Evolutionary conservation across 495 filamentous ascomycete species (phyloP), one percentile per base, ranked within the genome.

Genomic region (Extremus antarcticus): DNA sequence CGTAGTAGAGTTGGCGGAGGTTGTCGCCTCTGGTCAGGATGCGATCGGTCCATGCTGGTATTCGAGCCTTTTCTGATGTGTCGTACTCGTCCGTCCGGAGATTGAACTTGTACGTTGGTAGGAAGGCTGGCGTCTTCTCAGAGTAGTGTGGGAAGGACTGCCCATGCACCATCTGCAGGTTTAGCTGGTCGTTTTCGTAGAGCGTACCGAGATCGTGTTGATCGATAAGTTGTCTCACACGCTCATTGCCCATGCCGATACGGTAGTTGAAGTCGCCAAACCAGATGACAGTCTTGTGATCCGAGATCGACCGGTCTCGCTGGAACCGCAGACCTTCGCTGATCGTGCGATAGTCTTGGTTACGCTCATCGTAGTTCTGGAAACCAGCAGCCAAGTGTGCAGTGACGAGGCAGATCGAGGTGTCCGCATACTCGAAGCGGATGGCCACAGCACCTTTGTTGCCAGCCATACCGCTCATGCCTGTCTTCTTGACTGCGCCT

Each of bases 361-460:
- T 97, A 59, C 92, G 74, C 61, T 99, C 94, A 60, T 97, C 90
- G 62, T 95, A 95, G 63, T 99, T 99, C 58, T 89, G 82, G 70
- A 97, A 97, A 0, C 92, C 92, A 29, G 92, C 94, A 40, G 92
- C 92, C 60, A 99, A 74, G 77, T 99, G 92, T 11, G 94, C 94
- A 3, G 92, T 97, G 8, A 99, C 86, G 55, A 99, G 95, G 68
- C 92, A 96, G 22, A 98, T 76, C 13, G 86, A 84, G 1, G 91
- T 96, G 59, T 85, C 90, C n/a, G 84, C 90, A 62, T 87, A 95
- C 50, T 99, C 91, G 70, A 99, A 84, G 1, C 92, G 84, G 57
- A 99, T 95, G 9, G 94, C 94, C 29, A 96, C 94, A 2, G 94
- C 92, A 11, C 92, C 92, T 71, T 99, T 99, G 67, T 99, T 98